Conservation (phyloP, 176 grass and related monocot genomes). For the Carex parvula region DNA sequence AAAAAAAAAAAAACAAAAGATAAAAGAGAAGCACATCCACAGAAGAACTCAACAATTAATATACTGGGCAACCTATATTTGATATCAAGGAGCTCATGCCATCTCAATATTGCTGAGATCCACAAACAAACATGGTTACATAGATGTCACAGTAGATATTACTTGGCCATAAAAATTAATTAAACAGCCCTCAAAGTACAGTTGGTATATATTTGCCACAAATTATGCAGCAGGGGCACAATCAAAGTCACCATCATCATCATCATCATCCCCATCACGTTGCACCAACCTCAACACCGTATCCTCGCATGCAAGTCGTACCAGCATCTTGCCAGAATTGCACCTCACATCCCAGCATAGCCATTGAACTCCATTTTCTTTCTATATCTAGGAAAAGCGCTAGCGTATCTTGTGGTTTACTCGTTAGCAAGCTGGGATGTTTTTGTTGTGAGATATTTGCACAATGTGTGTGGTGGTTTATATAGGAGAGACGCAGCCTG, state of each 20-base stretch:
- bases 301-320: neutral
- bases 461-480: no score
- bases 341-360: neutral
- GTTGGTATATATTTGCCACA: neutral
- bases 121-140: no score
- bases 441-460: no score
- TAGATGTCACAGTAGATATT: no score
- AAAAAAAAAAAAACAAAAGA: no score
- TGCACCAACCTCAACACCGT: constrained; percentile 24
- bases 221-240: constrained; percentile 64
- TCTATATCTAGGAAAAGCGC: neutral
- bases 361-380: neutral
- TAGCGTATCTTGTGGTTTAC: neutral
- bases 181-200: neutral
- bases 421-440: neutral
- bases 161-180: no score
- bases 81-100: no score
- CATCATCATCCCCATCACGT: constrained; percentile 48
- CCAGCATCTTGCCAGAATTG: neutral
- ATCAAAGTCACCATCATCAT: constrained; percentile 61
- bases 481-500: no score
- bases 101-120: no score
- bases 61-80: no score
- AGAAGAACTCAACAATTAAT: no score
- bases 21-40: no score